Evolutionary conservation across 306 rosid genomes (phyloP).

Genomic region (Cucumis melo): DNA sequence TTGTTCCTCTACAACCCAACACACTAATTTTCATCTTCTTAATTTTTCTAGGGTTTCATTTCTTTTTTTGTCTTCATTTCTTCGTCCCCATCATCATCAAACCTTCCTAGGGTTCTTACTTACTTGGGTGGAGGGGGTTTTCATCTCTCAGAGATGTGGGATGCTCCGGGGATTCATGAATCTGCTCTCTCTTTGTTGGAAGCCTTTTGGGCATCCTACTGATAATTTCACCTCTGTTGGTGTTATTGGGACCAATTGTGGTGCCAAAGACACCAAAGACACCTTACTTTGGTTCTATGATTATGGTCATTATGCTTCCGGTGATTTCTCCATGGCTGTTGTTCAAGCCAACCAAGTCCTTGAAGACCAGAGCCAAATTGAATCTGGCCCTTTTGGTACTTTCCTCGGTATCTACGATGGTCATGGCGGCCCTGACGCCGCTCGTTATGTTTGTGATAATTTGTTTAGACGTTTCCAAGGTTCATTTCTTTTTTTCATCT

Average conservation of each 20-base stretch:
- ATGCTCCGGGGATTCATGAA: conserved; percentile 84
- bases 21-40: conserved; percentile 17
- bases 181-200: conserved; percentile 71
- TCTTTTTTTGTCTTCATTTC: neutral
- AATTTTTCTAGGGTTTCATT: conserved; percentile 3
- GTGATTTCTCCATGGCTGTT: conserved; percentile 80
- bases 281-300: conserved; percentile 67
- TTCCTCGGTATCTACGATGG: conserved; percentile 87
- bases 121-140: conserved; percentile 29
- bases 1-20: conserved; percentile 75
- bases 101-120: conserved; percentile 7
- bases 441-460: conserved; percentile 74
- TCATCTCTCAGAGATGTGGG: conserved; percentile 84
- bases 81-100: neutral
- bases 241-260: conserved; percentile 20
- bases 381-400: conserved; percentile 75
- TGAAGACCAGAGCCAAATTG: conserved; percentile 81
- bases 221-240: conserved; percentile 27
- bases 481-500: conserved; percentile 10
- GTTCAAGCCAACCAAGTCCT: conserved; percentile 84
- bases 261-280: conserved; percentile 38
- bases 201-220: conserved; percentile 49
- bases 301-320: conserved; percentile 45
- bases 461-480: conserved; percentile 65
- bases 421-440: conserved; percentile 71